Base-by-base conservation (phyloP, 2,329 filamentous ascomycete genomes). In the Trichoderma sp. region DNA sequence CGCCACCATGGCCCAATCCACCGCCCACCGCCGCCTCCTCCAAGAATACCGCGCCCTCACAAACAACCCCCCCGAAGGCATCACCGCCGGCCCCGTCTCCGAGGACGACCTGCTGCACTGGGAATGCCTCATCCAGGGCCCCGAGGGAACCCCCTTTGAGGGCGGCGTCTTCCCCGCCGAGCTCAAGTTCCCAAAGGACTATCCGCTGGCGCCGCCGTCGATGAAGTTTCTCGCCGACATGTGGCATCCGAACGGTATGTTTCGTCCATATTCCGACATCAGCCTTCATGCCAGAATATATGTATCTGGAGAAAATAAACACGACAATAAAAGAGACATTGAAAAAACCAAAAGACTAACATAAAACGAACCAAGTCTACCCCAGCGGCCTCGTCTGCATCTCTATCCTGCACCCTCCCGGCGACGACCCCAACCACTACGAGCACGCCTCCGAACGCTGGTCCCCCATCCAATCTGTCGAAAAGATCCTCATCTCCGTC, bases 401-500 rank as follows among this genome's bases (percentile, higher is more conserved):
- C 76, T 97, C 92, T n/a, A 98, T 98, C 82, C 89, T 98, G 2
- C 94, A 98, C 80, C 91, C 94, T 3, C 94, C 94, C 3, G 94
- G 95, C 75, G 94, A 98, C 81, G 94, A 98, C 80, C 95, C 95
- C 65, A 97, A 97, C 82, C 94, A 97, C 83, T 98, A 98, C 85
- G 94, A 98, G 80, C 92, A 94, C 74, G 94, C 95, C 8, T 93
- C 91, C 1, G 95, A 98, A 83, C 90, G 94, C 71, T 98, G 94
- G 94, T 94, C 91, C 32, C 94, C 94, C 13, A 97, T 98, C 70
- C 95, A 98, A 82, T 95, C 91, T 69, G 94, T 97, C 72, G 95
- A 98, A 82, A 98, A 97, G 84, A 98, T 98, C 73, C 84, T 98
- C 73, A 93, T 98, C 68, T 93, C 90, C 57, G 94, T 98, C 69